Conservation (phyloP, 257 asterid genomes). For the Capsicum baccatum region DNA sequence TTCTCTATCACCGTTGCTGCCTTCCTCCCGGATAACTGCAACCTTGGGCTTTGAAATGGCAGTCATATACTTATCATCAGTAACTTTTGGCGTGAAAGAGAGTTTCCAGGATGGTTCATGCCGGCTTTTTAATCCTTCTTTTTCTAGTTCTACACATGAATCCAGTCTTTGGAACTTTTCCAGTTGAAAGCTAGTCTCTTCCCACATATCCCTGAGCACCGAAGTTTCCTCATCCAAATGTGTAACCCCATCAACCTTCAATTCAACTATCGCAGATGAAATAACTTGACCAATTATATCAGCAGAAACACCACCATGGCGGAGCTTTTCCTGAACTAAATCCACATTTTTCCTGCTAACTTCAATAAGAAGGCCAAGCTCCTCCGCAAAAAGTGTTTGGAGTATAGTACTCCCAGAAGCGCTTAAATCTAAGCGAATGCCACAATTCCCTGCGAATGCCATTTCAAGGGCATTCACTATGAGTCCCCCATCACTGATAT, state of each 20-base stretch:
- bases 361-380: constrained; percentile 85
- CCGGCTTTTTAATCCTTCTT: constrained; percentile 72
- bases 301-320: constrained; percentile 51
- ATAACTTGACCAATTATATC: constrained; percentile 72
- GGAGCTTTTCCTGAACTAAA: constrained; percentile 54
- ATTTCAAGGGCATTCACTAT: constrained; percentile 80
- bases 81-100: constrained; percentile 68
- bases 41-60: constrained; percentile 72
- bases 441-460: constrained; percentile 97
- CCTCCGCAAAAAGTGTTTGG: constrained; percentile 82
- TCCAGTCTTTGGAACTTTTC: constrained; percentile 82
- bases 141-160: constrained; percentile 81
- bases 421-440: constrained; percentile 60
- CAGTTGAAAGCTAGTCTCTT: constrained; percentile 84
- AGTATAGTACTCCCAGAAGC: constrained; percentile 45
- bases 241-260: constrained; percentile 62
- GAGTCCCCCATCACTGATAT: constrained; percentile 94
- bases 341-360: constrained; percentile 56
- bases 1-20: constrained; percentile 97
- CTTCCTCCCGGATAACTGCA: constrained; percentile 93
- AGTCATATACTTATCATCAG: constrained; percentile 61
- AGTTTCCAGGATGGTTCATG: constrained; percentile 76
- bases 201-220: constrained; percentile 85
- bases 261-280: constrained; percentile 52
- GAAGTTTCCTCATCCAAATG: constrained; percentile 65